Base-by-base conservation (phyloP, 1,139 yeast species). In the Hanseniaspora sp. region DNA sequence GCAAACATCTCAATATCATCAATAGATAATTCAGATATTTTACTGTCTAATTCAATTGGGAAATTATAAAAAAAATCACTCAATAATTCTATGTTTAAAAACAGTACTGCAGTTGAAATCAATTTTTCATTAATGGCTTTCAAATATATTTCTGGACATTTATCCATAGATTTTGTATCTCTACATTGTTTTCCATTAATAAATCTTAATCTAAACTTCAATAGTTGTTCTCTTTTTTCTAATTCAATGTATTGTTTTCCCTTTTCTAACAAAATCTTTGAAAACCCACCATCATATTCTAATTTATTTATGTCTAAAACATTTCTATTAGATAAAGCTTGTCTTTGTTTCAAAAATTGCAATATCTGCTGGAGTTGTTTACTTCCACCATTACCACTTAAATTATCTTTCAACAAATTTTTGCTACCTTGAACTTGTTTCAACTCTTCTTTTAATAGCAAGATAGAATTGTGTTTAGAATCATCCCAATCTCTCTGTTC, bases 11-110 rank as follows among this genome's bases (percentile, higher is more conserved):
- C 97, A 57, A 92, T 76, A 64, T 90, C 95, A 55, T 87, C 95
- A 53, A 75, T 75, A 11, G 80, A 73, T 62, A 92, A 71, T 58
- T 74, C 74, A 58, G 85, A 80, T 58, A 94, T 76, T 59, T 82
- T 79, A 56, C 74, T 74, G 67, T 94, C 99, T 59, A 94, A 74
- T 66, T 88, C 96, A 56, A 97, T 77, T 1, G 98, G 98, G 70
- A 94, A 92, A 63, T 87, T 88, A 69, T 94, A 92, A 68, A 90
- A 92, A 64, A 94, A 94, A 69, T 94, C 98, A 61, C 95, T 84
- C 60, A 94, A 73, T 51, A 94, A 73, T 68, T 94, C 99, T 49
- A 94, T 97, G 64, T 94, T 94, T 64, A 94, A 72, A 63, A 94
- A 94, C 58, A 94, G 71, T 3, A 94, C 94, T 0, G 98, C 95